Conservation (phyloP, 257 asterid species). For the Coffea canephora region DNA sequence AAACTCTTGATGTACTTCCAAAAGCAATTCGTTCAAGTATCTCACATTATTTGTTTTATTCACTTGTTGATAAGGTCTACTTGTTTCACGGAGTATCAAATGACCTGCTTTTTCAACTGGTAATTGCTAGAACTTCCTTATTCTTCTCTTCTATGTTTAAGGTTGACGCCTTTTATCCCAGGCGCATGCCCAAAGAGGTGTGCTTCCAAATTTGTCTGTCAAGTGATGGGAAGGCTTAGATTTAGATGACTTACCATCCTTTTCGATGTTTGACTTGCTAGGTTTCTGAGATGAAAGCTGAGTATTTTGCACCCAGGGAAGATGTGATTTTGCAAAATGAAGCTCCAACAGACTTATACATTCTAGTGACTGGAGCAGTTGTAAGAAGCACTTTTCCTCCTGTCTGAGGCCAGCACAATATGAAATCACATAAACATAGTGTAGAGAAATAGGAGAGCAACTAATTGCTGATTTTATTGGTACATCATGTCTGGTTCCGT, state of each 20-base stretch:
- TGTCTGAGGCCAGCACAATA: not conserved
- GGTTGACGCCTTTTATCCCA: not conserved
- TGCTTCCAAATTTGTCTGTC: no score
- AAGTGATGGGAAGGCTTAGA: not conserved
- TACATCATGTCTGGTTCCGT: not conserved
- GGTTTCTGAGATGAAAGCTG: conserved; percentile 81
- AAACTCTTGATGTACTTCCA: conserved; percentile 72
- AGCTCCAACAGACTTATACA: conserved; percentile 71
- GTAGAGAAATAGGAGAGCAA: not conserved
- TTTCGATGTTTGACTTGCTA: conserved; percentile 14
- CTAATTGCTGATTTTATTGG: not conserved
- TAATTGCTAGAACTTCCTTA: conserved; percentile 22
- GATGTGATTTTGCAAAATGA: conserved; percentile 71
- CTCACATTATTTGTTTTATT: conserved; percentile 58
- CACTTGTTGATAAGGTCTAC: conserved; percentile 66
- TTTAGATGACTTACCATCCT: not conserved
- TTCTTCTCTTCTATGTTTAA: not conserved
- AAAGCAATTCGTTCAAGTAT: conserved; percentile 79
- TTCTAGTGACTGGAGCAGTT: conserved; percentile 70
- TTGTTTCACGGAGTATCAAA: conserved; percentile 71
- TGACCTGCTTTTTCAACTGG: conserved; percentile 90
- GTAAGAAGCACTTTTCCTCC: conserved; percentile 29
- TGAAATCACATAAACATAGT: not conserved
- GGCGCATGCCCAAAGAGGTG: no score
- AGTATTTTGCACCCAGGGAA: conserved; percentile 72